Conservation (phyloP, 2,329 filamentous ascomycete genomes). For the Phialemoniopsis sp. region DNA sequence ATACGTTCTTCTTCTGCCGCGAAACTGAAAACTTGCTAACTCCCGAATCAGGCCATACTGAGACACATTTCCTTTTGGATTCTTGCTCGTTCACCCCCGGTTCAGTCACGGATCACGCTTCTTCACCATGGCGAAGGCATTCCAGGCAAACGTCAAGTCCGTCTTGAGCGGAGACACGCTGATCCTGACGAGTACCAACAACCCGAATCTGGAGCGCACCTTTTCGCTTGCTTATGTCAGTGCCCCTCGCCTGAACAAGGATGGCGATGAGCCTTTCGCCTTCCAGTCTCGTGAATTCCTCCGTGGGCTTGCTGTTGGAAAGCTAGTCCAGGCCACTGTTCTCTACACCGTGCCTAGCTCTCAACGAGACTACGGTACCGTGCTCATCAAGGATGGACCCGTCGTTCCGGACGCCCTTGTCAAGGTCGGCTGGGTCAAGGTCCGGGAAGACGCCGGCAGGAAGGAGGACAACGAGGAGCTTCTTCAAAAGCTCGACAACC, state of each 20-base stretch:
- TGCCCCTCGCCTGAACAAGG: constrained; percentile 79
- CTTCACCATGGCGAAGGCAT: constrained; percentile 45
- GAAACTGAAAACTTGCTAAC: too few relatives aligned
- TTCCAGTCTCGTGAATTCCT: constrained; percentile 95
- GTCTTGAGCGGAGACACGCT: constrained; percentile 92
- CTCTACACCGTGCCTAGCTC: constrained; percentile 84
- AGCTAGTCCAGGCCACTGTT: constrained; percentile 78
- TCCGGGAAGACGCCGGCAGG: constrained; percentile 88
- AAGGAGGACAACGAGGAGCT: constrained; percentile 83
- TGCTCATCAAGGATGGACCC: constrained; percentile 71
- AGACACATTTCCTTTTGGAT: background rate
- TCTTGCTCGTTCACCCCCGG: constrained; percentile 1
- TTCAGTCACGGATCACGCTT: constrained; percentile 11
- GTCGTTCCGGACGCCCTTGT: constrained; percentile 78
- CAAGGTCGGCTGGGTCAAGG: constrained; percentile 86
- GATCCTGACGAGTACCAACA: constrained; percentile 75
- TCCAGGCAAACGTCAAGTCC: constrained; percentile 80
- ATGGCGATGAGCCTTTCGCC: constrained; percentile 87
- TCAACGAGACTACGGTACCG: constrained; percentile 83
- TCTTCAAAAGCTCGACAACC: constrained; percentile 66
- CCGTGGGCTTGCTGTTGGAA: constrained; percentile 78
- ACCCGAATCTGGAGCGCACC: constrained; percentile 76
- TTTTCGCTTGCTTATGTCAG: constrained; percentile 91
- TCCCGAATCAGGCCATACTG: background rate
- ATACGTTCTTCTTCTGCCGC: too few relatives aligned